phyloP scores from a whole-genome alignment of 208 protist species.

The Acanthamoeba sp. region DNA sequence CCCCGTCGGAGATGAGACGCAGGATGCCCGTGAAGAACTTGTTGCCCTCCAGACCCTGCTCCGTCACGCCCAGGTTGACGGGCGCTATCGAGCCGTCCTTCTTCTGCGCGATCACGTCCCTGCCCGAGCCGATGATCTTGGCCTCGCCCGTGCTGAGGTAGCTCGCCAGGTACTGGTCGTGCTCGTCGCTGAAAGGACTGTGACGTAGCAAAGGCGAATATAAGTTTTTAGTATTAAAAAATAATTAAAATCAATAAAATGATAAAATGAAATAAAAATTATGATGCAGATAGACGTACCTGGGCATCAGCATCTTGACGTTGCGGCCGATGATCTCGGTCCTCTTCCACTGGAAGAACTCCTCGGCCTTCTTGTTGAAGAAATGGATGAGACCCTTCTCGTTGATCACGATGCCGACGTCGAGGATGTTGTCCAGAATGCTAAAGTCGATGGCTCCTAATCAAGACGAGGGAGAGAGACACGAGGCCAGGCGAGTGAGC shows the following conservation, averaged over 20 bases:
- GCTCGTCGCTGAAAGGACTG: slow-evolving; percentile 59
- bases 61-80: slow-evolving; percentile 57
- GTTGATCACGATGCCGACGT: slow-evolving; percentile 73
- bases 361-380: slow-evolving; percentile 77
- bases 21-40: slow-evolving; percentile 62
- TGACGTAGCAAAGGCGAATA: not conserved
- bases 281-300: not conserved
- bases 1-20: not conserved
- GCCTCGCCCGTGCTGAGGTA: slow-evolving; percentile 64
- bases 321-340: slow-evolving; percentile 55
- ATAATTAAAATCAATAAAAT: too few species aligned
- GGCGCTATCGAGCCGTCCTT: slow-evolving; percentile 66
- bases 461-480: not conserved
- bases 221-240: not conserved
- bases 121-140: slow-evolving; percentile 67
- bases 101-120: slow-evolving; percentile 60
- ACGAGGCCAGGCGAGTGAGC: not conserved
- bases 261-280: too few species aligned
- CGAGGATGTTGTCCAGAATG: slow-evolving; percentile 75
- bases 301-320: slow-evolving; percentile 70
- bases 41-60: slow-evolving; percentile 53
- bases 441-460: slow-evolving; percentile 18
- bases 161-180: slow-evolving; percentile 44
- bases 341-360: slow-evolving; percentile 54
- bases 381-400: slow-evolving; percentile 55